A percentile compares a stretch with the other conserved stretches of the same genome.
These are phyloP conservation scores for Corymbia citriodora DNA, from an alignment of 441 rosid species.

Conservation along the genomic window DNA sequence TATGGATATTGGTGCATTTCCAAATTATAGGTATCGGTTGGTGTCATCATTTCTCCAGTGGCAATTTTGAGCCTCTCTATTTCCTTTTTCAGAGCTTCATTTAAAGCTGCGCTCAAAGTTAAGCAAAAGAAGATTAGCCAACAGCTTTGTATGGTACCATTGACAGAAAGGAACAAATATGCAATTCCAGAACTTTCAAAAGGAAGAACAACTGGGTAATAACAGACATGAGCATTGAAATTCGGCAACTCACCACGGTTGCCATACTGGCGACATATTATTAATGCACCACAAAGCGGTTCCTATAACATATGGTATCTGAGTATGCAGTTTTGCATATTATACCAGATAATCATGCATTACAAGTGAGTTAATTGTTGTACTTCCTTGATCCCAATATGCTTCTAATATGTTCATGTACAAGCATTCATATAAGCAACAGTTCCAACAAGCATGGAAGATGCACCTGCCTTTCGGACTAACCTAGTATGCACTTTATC, in stretches of 20 bases:
- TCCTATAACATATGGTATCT: background rate
- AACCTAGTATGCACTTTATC: background rate
- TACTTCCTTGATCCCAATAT: background rate
- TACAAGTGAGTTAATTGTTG: background rate
- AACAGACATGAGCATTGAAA: background rate
- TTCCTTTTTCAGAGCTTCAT: constrained; percentile 85
- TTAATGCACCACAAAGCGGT: background rate
- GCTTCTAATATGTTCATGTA: background rate
- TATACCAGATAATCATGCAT: background rate
- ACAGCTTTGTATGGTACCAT: background rate
- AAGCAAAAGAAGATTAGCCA: background rate
- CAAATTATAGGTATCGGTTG: constrained; percentile 53
- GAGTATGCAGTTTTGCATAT: background rate
- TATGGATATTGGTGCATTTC: constrained; percentile 74
- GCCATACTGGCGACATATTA: background rate
- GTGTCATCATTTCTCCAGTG: constrained; percentile 69
- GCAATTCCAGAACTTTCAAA: background rate
- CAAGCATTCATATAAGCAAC: background rate
- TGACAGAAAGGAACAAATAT: background rate
- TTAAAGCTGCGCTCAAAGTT: constrained; percentile 46
- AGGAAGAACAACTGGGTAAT: background rate
- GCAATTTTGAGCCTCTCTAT: constrained; percentile 82
- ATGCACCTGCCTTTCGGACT: background rate
- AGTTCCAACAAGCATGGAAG: background rate
- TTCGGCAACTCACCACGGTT: background rate